Percentiles rank a stretch among this genome's conserved stretches.
Evolutionary conservation across 2,329 filamentous ascomycete genomes (phyloP).

Genomic region (Westerdykella ornata): DNA sequence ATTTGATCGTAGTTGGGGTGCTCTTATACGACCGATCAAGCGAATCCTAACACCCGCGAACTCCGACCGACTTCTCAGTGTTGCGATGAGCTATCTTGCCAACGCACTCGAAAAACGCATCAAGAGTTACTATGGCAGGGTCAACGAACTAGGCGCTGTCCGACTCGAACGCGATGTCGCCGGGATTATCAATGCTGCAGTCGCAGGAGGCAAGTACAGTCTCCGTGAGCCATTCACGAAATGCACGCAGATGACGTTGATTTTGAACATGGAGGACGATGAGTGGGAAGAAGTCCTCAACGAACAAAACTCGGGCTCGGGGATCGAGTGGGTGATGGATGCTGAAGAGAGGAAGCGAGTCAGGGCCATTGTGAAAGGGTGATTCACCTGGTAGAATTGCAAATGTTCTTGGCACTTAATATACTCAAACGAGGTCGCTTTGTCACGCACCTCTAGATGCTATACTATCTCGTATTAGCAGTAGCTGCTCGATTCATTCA

Average conservation of each 20-base stretch:
- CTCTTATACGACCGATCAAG: conserved; percentile 74
- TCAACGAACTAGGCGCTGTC: conserved; percentile 75
- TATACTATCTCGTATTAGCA: no score
- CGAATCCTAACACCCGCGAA: conserved; percentile 74
- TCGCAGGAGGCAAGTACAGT: conserved; percentile 65
- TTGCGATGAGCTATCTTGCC: conserved; percentile 67
- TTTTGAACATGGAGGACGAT: conserved; percentile 92
- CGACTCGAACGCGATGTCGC: conserved; percentile 78
- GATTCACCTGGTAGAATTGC: neutral
- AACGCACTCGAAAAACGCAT: conserved; percentile 81
- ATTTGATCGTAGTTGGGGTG: conserved; percentile 81
- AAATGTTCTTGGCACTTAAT: neutral
- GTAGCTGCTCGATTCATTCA: no score
- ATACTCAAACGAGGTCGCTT: no score
- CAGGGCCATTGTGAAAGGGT: conserved; percentile 56
- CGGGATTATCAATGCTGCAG: conserved; percentile 59
- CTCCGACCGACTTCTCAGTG: conserved; percentile 67
- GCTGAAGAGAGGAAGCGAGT: conserved; percentile 68
- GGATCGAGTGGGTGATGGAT: conserved; percentile 64
- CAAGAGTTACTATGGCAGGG: conserved; percentile 69
- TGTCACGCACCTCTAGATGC: no score
- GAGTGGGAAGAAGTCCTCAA: conserved; percentile 75
- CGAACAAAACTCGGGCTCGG: conserved; percentile 47
- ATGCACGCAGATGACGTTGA: conserved; percentile 72
- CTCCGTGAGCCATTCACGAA: conserved; percentile 70